phyloP scores from a whole-genome alignment of 2,329 filamentous ascomycete genomes.

The Lasiodiplodia gonubiensis region DNA sequence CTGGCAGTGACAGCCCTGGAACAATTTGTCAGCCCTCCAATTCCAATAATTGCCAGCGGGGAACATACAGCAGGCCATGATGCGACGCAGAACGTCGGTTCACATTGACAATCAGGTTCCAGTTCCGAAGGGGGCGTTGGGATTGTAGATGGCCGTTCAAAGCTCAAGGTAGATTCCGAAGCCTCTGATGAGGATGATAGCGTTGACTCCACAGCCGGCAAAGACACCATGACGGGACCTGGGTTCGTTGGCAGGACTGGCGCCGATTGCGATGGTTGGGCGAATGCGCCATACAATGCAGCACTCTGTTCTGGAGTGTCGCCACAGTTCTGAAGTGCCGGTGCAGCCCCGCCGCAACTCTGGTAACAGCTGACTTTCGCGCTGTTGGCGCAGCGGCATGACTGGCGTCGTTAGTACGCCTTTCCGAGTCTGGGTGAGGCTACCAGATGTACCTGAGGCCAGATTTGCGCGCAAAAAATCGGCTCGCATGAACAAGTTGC shows the following conservation, averaged over 20 bases:
- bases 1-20: not conserved
- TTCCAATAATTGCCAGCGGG: not conserved
- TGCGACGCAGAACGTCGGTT: not conserved
- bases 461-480: not conserved
- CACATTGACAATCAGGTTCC: not conserved
- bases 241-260: not conserved
- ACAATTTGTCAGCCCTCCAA: not conserved
- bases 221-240: not conserved
- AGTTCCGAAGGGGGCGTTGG: not conserved
- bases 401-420: not conserved
- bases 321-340: conserved; percentile 9
- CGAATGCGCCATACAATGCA: not conserved
- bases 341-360: not conserved
- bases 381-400: conserved; percentile 8
- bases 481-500: conserved; percentile 3
- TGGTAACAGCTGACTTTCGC: conserved; percentile 1
- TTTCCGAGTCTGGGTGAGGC: no score
- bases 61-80: not conserved
- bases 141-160: not conserved
- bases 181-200: not conserved
- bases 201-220: not conserved
- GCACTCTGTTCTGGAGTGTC: conserved; percentile 1
- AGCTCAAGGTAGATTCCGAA: not conserved
- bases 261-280: not conserved
- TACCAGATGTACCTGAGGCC: conserved; percentile 4